These are phyloP conservation scores for Protea cynaroides DNA, from an alignment of 164 flowering plant species.

Conservation along the genomic window DNA sequence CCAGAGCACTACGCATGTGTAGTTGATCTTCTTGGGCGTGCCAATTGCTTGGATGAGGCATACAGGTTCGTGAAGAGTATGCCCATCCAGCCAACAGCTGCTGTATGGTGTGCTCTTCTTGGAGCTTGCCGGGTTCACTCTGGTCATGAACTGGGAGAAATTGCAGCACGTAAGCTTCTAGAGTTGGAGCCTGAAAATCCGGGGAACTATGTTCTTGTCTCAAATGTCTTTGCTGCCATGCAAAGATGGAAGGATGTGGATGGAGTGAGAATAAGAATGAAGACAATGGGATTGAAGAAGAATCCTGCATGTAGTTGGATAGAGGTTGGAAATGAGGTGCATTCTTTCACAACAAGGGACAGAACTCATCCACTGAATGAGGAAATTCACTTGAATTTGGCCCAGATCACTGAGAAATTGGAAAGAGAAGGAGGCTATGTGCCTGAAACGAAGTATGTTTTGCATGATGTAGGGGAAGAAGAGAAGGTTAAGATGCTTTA, in stretches of 20 bases:
- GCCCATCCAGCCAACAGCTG: constrained; percentile 42
- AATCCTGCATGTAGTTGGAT: constrained; percentile 42
- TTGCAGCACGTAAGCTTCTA: constrained; percentile 20
- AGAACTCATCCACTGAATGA: constrained; percentile 19
- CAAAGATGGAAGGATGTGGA: constrained; percentile 40
- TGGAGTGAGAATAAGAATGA: constrained; percentile 25
- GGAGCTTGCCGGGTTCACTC: constrained; percentile 36
- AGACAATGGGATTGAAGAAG: constrained; percentile 35
- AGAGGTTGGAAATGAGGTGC: constrained; percentile 31
- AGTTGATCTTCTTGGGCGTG: constrained; percentile 36
- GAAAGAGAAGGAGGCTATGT: constrained; percentile 48
- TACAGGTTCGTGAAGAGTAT: constrained; percentile 33
- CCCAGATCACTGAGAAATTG: constrained; percentile 25
- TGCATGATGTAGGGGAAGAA: constrained; percentile 41
- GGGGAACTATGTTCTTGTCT: constrained; percentile 38
- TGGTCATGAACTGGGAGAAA: constrained; percentile 23
- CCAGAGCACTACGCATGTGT: constrained; percentile 46
- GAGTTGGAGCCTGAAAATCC: constrained; percentile 24
- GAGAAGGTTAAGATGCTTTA: constrained; percentile 39
- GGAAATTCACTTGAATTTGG: constrained; percentile 22
- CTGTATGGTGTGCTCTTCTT: constrained; percentile 43
- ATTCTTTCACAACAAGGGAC: constrained; percentile 30
- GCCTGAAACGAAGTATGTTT: constrained; percentile 28
- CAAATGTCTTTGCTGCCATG: constrained; percentile 41
- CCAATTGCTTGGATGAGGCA: constrained; percentile 28